Evolutionary conservation across 106 monocot species (phyloP).

Genomic region (Vanilla planifolia): DNA sequence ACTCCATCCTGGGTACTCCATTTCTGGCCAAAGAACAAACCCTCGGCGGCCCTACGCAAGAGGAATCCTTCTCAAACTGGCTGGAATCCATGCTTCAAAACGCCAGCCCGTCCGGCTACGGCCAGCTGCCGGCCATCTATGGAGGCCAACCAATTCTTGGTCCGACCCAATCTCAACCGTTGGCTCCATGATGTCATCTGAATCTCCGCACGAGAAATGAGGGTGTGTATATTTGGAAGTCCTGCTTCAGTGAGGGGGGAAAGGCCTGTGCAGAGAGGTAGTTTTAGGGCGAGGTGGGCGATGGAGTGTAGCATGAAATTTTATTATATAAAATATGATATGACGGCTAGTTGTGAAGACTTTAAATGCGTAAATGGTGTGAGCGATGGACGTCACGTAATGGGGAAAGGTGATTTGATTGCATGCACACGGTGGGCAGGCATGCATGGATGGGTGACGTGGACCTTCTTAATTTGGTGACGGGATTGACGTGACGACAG

Average conservation of each 20-base stretch:
- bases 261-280: slow-evolving; percentile 2
- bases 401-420: slow-evolving; percentile 2
- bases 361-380: slow-evolving; percentile 1
- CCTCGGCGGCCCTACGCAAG: background rate
- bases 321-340: background rate
- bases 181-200: background rate
- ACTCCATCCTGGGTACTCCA: background rate
- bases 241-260: background rate
- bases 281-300: slow-evolving; percentile 1
- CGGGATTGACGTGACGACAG: slow-evolving; percentile 4
- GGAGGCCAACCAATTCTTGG: background rate
- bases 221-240: background rate
- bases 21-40: background rate
- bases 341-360: slow-evolving; percentile 1
- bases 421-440: background rate
- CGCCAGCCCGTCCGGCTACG: background rate
- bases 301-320: background rate
- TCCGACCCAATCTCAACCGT: slow-evolving; percentile 4
- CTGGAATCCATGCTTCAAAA: slow-evolving; percentile 6
- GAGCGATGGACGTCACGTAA: slow-evolving; percentile 7
- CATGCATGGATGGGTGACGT: slow-evolving; percentile 11
- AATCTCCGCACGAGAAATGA: background rate
- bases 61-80: slow-evolving; percentile 18
- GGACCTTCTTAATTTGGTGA: slow-evolving; percentile 8
- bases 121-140: background rate